Evolutionary conservation across 179 eudicot species (phyloP).

Genomic region (Beta lomatogona): DNA sequence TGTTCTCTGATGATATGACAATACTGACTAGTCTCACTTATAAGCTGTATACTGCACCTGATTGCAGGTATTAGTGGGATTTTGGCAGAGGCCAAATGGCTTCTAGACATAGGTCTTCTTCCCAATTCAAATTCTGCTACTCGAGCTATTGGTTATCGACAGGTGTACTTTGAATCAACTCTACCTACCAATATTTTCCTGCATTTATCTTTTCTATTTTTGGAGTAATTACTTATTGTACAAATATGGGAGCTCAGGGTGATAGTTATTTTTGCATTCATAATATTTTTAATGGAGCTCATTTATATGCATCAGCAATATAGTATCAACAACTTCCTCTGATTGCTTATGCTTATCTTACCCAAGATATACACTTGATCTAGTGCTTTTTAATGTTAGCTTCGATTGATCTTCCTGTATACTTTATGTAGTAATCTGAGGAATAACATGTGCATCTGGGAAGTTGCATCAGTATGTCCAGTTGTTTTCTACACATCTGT

Average conservation of each 20-base stretch:
- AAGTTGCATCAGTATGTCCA: background rate
- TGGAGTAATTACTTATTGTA: background rate
- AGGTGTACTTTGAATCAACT: constrained; percentile 44
- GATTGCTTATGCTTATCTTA: background rate
- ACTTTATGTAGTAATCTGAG: background rate
- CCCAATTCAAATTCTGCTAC: constrained; percentile 97
- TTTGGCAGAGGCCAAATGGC: constrained; percentile 86
- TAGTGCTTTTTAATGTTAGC: background rate
- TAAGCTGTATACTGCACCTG: constrained; percentile 19
- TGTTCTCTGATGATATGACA: background rate
- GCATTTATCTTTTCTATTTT: background rate
- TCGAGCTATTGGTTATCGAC: constrained; percentile 94
- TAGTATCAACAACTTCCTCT: background rate
- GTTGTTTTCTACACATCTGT: background rate
- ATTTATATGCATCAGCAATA: background rate
- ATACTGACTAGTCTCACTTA: background rate
- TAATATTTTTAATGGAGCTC: background rate
- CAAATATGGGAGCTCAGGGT: background rate
- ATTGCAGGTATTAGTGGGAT: constrained; percentile 70
- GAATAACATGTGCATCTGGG: background rate
- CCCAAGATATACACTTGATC: background rate
- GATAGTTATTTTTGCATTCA: background rate
- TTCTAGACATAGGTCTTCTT: constrained; percentile 86
- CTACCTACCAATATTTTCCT: background rate
- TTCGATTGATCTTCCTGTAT: background rate